Evolutionary conservation across 805 yeast genomes (phyloP).

Genomic region (Teunomyces cretensis): DNA sequence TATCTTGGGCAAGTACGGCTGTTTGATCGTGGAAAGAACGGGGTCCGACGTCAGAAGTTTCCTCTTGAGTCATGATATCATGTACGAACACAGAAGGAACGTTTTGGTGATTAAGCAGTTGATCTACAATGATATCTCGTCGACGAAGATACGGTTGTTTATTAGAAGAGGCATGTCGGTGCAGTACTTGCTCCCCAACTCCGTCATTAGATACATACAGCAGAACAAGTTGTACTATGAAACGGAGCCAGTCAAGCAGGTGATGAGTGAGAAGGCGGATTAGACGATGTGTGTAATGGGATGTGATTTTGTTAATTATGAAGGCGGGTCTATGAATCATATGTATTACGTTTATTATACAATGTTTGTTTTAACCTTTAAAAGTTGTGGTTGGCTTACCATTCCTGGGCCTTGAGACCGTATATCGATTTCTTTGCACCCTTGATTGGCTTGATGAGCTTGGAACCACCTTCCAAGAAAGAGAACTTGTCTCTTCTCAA

Average conservation of each 20-base stretch:
- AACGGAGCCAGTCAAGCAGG: conserved; percentile 93
- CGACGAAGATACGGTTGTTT: conserved; percentile 91
- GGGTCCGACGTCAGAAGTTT: conserved; percentile 95
- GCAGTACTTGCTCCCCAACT: conserved; percentile 88
- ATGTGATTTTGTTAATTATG: too few species aligned
- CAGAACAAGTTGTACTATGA: conserved; percentile 88
- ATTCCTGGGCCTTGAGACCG: conserved; percentile 72
- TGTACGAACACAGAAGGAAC: conserved; percentile 94
- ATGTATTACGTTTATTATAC: not conserved
- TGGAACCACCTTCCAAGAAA: conserved; percentile 89
- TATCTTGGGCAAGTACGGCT: conserved; percentile 92
- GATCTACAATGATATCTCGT: conserved; percentile 92
- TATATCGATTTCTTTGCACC: conserved; percentile 68
- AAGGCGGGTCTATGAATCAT: not conserved
- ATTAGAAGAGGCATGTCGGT: conserved; percentile 95
- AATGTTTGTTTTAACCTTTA: not conserved
- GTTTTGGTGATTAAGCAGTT: conserved; percentile 93
- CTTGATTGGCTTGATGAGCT: conserved; percentile 59
- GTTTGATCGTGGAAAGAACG: conserved; percentile 93
- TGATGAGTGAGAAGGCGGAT: conserved; percentile 41
- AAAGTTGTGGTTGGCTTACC: conserved; percentile 41
- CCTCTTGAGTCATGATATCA: conserved; percentile 88
- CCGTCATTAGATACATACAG: conserved; percentile 91
- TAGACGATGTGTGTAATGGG: conserved; percentile 3
- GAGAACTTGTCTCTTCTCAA: conserved; percentile 78